phyloP scores from a whole-genome alignment of 371 early-diverging fungal genomes.

The Coemansia sp. region DNA sequence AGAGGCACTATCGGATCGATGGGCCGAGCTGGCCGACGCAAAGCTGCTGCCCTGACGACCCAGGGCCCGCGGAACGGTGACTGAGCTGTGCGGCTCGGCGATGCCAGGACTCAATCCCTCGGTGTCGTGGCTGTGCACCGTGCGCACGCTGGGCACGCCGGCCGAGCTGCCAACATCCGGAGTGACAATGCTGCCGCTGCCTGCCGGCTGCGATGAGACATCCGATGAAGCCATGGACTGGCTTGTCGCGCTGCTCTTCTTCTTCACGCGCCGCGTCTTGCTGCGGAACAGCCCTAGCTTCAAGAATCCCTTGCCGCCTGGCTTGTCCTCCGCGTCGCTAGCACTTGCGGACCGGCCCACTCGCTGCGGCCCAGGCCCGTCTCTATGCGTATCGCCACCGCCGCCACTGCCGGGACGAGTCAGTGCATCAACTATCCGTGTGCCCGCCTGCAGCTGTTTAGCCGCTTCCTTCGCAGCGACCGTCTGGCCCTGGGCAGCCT shows the following conservation, averaged over 20 bases:
- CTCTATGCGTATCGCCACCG: not conserved
- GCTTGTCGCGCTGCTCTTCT: conserved; percentile 12
- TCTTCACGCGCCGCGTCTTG: conserved; percentile 22
- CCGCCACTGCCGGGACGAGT: not conserved
- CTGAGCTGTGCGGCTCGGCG: conserved; percentile 5
- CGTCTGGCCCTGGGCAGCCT: conserved; percentile 17
- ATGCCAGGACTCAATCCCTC: not conserved
- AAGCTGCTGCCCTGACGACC: conserved; percentile 19
- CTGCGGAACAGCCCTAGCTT: conserved; percentile 39
- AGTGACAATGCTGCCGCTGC: not conserved
- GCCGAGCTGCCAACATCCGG: conserved; percentile 4
- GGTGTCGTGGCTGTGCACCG: conserved; percentile 12
- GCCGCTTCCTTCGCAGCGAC: conserved; percentile 13
- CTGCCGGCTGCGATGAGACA: not conserved
- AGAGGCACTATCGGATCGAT: conserved; percentile 4
- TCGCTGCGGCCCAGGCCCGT: not conserved
- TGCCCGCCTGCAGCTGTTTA: conserved; percentile 4
- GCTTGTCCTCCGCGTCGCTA: not conserved
- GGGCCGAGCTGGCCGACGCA: conserved; percentile 19
- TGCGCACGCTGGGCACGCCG: conserved; percentile 15
- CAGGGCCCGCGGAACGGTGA: not conserved
- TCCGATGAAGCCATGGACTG: conserved; percentile 14
- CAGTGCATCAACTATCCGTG: conserved; percentile 22
- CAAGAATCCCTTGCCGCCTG: conserved; percentile 12
- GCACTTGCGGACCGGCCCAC: not conserved